Conservation (phyloP, 192 early-diverging fungal species). For the Backusella mclennaniae region DNA sequence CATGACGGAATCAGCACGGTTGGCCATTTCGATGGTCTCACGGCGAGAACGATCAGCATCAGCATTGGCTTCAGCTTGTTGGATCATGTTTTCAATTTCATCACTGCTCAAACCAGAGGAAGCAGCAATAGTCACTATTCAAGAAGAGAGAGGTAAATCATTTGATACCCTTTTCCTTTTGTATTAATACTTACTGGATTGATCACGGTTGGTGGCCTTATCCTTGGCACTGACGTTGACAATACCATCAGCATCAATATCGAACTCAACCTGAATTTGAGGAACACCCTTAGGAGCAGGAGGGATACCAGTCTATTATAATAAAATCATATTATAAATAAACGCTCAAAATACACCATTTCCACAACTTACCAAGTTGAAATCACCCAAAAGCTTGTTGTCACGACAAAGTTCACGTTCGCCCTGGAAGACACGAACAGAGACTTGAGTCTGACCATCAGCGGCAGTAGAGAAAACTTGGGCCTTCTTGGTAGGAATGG, state of each 20-base stretch:
- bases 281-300: constrained; percentile 93
- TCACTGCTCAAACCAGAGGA: constrained; percentile 85
- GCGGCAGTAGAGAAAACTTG: constrained; percentile 97
- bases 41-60: constrained; percentile 91
- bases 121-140: constrained; percentile 82
- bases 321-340: background rate
- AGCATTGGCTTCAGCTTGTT: constrained; percentile 84
- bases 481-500: constrained; percentile 96
- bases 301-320: constrained; percentile 70
- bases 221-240: constrained; percentile 96
- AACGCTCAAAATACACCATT: background rate
- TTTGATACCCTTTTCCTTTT: background rate
- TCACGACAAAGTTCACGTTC: constrained; percentile 93
- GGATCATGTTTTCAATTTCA: constrained; percentile 95
- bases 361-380: constrained; percentile 64
- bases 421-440: constrained; percentile 96
- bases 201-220: constrained; percentile 88
- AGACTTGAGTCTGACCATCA: constrained; percentile 92
- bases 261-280: constrained; percentile 95
- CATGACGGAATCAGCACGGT: constrained; percentile 91
- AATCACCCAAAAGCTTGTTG: constrained; percentile 97
- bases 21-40: constrained; percentile 88
- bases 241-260: constrained; percentile 98
- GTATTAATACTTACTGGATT: constrained; percentile 52
- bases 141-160: background rate